phyloP scores from a whole-genome alignment of 2,329 filamentous ascomycete genomes.

The Chaetomiaceae sp. region DNA sequence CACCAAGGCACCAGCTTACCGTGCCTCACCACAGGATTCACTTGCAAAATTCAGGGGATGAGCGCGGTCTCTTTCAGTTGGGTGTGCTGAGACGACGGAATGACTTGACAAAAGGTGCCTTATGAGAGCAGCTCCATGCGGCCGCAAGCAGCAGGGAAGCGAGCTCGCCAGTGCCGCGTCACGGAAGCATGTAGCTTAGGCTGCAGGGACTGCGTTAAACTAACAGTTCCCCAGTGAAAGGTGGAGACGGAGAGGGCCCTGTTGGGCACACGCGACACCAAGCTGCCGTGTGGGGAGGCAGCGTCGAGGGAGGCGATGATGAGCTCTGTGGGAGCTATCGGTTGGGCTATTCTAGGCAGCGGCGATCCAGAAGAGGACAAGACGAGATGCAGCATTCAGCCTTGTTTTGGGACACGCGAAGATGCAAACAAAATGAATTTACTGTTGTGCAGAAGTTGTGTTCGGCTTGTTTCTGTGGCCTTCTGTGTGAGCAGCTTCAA shows the following conservation, averaged over 20 bases:
- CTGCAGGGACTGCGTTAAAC: background rate
- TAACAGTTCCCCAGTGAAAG: background rate
- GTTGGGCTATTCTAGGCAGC: too few species aligned
- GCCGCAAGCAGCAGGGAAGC: background rate
- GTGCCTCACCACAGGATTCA: slow-evolving; percentile 45
- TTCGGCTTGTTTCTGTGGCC: slow-evolving; percentile 26
- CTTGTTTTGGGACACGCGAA: too few species aligned
- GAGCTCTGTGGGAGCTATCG: too few species aligned
- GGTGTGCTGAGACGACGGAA: too few species aligned
- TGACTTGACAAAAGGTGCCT: too few species aligned
- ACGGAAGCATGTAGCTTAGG: background rate
- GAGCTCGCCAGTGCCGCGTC: slow-evolving; percentile 1
- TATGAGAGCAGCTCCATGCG: too few species aligned
- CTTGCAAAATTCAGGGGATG: slow-evolving; percentile 65
- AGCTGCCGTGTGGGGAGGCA: background rate
- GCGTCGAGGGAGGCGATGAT: background rate
- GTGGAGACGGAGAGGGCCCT: slow-evolving; percentile 1
- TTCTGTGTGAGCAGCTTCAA: slow-evolving; percentile 22
- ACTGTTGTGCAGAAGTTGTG: background rate
- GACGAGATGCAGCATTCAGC: too few species aligned
- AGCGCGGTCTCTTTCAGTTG: slow-evolving; percentile 23
- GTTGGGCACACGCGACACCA: slow-evolving; percentile 7
- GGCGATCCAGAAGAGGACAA: too few species aligned
- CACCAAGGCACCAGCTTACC: slow-evolving; percentile 7
- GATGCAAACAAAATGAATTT: background rate